Percentiles rank a stretch among this genome's conserved stretches.
Evolutionary conservation across 108 stramenopile species (phyloP).

Genomic region (Cyclotella baltica): DNA sequence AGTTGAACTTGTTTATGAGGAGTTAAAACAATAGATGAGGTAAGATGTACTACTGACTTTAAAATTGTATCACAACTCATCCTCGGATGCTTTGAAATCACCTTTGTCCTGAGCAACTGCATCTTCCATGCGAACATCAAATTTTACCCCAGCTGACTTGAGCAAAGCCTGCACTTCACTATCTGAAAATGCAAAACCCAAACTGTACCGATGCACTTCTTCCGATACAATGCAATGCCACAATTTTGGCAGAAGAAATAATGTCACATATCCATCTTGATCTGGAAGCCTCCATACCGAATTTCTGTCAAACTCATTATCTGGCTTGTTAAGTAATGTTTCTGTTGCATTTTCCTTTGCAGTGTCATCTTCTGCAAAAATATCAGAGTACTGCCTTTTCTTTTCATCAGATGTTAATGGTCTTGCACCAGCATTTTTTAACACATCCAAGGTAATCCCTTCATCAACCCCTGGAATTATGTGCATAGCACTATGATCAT

Average conservation of each 20-base stretch:
- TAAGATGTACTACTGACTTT: too few species aligned
- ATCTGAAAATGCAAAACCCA: slow-evolving; percentile 60
- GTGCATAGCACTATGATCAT: slow-evolving; percentile 55
- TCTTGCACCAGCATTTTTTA: slow-evolving; percentile 49
- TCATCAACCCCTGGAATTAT: slow-evolving; percentile 55
- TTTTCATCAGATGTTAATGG: slow-evolving; percentile 38
- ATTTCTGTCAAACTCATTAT: slow-evolving; percentile 25
- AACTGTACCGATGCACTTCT: slow-evolving; percentile 57
- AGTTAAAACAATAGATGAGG: too few species aligned
- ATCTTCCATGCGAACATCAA: slow-evolving; percentile 29
- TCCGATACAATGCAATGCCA: slow-evolving; percentile 57
- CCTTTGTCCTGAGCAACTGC: not conserved
- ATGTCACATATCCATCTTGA: slow-evolving; percentile 49
- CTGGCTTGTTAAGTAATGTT: not conserved
- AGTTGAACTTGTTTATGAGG: too few species aligned
- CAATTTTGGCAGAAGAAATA: slow-evolving; percentile 48
- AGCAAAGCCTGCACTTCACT: slow-evolving; percentile 46
- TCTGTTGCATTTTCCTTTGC: not conserved
- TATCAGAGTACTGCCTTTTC: slow-evolving; percentile 37
- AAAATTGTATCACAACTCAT: slow-evolving; percentile 22
- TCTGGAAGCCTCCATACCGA: slow-evolving; percentile 52
- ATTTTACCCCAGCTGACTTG: slow-evolving; percentile 41
- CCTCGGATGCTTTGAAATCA: not conserved
- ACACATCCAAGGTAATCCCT: slow-evolving; percentile 47
- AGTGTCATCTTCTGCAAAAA: slow-evolving; percentile 38